Evolutionary conservation across 2,329 filamentous ascomycete species (phyloP), one percentile per base, ranked within the genome.

Genomic region (Fusarium sp.): DNA sequence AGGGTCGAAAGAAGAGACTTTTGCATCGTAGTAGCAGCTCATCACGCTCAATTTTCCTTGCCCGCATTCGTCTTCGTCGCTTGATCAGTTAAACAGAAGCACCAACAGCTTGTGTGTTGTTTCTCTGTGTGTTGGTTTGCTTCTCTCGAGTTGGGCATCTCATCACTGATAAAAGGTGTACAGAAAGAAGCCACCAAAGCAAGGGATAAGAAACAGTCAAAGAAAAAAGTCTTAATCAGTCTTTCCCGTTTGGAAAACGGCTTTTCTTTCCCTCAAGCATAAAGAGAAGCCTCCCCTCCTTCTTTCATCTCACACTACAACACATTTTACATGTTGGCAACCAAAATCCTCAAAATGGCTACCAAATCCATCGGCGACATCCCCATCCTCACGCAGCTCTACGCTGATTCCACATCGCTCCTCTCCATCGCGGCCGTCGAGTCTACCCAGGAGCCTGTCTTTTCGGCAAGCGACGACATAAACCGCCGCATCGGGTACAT

Each of bases 401-500:
- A 96, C 86, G 27, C 62, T 9, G 60, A 73, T 10, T 33, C 68
- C 16, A 24, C 54, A 31, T 69, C 78, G 73, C 61, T 52, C 52
- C 74, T 74, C 18, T 24, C 80, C 37, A 35, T 62, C 10, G 48
- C 57, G 20, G 33, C 45, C n/a, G 43, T 61, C 29, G 37, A 50
- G 13, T 54, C 41, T 7, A 39, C 22, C 6, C 31, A 11, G 31
- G 16, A 48, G 5, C 65, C 62, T 7, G 22, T 39, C 73, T 75
- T 43, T 76, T 62, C 58, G 24, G 74, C 43, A 6, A 90, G 88
- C n/a, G 81, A 87, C 65, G 76, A 82, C 11, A 85, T 93, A 84
- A 97, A 97, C 85, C 84, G 90, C 80, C 91, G 90, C 73, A 88
- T 98, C 77, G 90, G 89, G 54, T 85, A 96, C 41, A 87, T 95